A percentile compares a stretch with the other conserved stretches of the same genome.
Evolutionary conservation across 208 protist species (phyloP).

Genomic region (Naegleria lovaniensis): DNA sequence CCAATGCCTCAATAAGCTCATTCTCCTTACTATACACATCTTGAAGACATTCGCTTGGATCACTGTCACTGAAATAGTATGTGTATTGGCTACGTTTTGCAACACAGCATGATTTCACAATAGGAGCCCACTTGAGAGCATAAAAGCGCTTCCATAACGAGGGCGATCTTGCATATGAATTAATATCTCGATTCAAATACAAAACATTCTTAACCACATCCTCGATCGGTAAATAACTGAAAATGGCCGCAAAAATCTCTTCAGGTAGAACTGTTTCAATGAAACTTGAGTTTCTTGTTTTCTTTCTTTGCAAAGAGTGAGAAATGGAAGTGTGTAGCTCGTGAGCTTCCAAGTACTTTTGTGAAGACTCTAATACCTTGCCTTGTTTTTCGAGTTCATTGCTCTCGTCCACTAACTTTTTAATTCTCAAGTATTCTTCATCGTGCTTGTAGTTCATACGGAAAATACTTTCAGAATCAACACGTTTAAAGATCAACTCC

Average conservation of each 20-base stretch:
- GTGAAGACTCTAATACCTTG: not conserved
- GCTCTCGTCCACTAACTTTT: not conserved
- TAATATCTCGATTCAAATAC: not conserved
- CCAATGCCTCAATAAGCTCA: not conserved
- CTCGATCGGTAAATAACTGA: not conserved
- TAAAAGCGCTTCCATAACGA: not conserved
- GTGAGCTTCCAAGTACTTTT: not conserved
- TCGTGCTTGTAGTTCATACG: not conserved
- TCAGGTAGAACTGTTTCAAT: not conserved
- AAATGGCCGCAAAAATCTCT: not conserved
- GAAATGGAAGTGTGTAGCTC: not conserved
- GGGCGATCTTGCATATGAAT: not conserved
- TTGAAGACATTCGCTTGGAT: not conserved
- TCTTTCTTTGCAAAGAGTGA: not conserved
- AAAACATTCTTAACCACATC: not conserved
- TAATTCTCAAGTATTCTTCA: not conserved
- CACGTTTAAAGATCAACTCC: constrained; percentile 19
- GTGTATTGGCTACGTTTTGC: not conserved
- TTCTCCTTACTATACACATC: not conserved
- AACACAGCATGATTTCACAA: no score
- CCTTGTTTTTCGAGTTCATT: not conserved
- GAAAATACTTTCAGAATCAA: not conserved
- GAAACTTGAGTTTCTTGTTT: not conserved
- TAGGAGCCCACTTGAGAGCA: not conserved
- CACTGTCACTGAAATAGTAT: not conserved